Percentiles rank a stretch among this genome's conserved stretches.
These are phyloP conservation scores for Phylloporus sp. DNA, from an alignment of 1,284 basidiomycete species.

Conservation along the genomic window DNA sequence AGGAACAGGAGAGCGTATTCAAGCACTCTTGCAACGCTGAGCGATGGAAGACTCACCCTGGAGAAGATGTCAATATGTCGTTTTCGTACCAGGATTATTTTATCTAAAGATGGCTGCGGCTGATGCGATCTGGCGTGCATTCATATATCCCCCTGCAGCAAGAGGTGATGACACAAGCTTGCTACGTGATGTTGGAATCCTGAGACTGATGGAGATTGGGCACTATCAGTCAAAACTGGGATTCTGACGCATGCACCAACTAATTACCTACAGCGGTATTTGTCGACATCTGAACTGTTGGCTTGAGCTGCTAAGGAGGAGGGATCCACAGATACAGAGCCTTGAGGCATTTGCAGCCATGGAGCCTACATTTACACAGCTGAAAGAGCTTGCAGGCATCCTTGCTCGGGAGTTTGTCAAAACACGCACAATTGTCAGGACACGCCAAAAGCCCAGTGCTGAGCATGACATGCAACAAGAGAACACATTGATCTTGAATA, in stretches of 20 bases:
- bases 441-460: background rate
- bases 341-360: background rate
- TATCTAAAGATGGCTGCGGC: background rate
- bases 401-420: background rate
- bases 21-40: too few species aligned
- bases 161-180: too few species aligned
- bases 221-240: background rate
- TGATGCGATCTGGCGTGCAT: background rate
- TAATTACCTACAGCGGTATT: background rate
- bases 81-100: background rate
- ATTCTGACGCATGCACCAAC: background rate
- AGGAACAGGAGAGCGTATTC: too few species aligned
- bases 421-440: background rate
- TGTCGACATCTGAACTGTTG: background rate
- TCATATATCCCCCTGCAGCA: background rate
- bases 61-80: background rate
- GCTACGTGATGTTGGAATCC: too few species aligned
- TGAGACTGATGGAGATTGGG: background rate
- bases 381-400: background rate
- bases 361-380: background rate
- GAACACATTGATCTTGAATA: background rate
- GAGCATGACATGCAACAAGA: conserved; percentile 1
- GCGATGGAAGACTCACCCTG: conserved; percentile 14
- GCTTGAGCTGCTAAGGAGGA: background rate
- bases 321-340: background rate